These are phyloP conservation scores for Leonotis leonurus DNA, from an alignment of 257 asterid species.

Conservation along the genomic window DNA sequence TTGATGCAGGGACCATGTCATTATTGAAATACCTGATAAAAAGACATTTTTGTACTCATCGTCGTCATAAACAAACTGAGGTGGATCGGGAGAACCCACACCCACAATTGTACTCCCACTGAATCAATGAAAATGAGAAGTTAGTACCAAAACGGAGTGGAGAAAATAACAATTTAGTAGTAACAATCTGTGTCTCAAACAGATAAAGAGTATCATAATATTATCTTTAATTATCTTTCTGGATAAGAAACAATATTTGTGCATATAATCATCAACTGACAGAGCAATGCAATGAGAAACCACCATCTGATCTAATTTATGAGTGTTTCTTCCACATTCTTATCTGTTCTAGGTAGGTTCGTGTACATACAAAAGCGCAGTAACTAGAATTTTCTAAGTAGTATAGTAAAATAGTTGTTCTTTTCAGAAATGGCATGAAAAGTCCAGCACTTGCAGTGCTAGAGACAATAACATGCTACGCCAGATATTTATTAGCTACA, in stretches of 20 bases:
- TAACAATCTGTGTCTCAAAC: neutral
- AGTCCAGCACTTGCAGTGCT: too few relatives aligned
- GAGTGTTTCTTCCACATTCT: neutral
- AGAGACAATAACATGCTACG: too few relatives aligned
- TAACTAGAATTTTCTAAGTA: neutral
- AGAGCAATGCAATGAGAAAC: neutral
- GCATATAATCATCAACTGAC: neutral
- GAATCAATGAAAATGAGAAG: conserved; percentile 20
- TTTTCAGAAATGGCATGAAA: too few relatives aligned
- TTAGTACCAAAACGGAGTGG: neutral
- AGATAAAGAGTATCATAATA: neutral
- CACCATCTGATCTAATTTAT: neutral
- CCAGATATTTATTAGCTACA: neutral
- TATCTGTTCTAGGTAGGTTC: too few relatives aligned
- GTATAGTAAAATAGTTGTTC: neutral
- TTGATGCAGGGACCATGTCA: neutral
- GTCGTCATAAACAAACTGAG: conserved; percentile 74
- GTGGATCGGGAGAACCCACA: conserved; percentile 91
- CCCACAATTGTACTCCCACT: conserved; percentile 96
- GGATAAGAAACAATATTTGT: neutral
- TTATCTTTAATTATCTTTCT: neutral
- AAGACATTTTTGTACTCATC: conserved; percentile 82
- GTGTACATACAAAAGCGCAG: too few relatives aligned
- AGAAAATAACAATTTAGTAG: neutral
- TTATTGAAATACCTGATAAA: conserved; percentile 54